Evolutionary conservation across 169 alveolate species (phyloP).

Genomic region (Plasmodium vivax): DNA sequence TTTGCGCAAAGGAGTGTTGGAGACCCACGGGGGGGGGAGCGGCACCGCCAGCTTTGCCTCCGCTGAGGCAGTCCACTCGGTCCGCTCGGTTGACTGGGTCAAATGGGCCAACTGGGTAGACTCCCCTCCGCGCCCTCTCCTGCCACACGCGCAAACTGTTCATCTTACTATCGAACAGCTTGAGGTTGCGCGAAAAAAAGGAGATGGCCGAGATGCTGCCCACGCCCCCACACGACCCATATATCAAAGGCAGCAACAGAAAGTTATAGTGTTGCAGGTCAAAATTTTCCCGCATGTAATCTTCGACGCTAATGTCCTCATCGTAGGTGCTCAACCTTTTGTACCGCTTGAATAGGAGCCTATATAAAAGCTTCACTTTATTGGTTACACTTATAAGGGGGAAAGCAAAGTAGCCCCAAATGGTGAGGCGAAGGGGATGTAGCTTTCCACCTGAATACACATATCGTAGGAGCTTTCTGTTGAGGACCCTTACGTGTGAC

Average conservation of each 20-base stretch:
- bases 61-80: not conserved
- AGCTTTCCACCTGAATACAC: not conserved
- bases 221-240: constrained; percentile 55
- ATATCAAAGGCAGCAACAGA: constrained; percentile 30
- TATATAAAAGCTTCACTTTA: constrained; percentile 46
- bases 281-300: constrained; percentile 45
- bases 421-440: constrained; percentile 12
- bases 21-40: not conserved
- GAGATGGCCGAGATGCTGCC: constrained; percentile 51
- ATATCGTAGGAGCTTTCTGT: not conserved
- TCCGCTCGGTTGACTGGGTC: not conserved
- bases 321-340: constrained; percentile 7
- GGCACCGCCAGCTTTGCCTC: not conserved
- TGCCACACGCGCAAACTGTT: constrained; percentile 17
- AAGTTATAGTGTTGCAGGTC: constrained; percentile 29
- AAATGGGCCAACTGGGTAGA: not conserved
- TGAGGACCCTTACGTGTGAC: not conserved
- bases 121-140: not conserved
- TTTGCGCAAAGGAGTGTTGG: not conserved
- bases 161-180: not conserved
- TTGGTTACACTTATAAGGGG: constrained; percentile 19
- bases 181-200: constrained; percentile 47
- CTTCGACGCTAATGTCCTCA: constrained; percentile 20
- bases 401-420: constrained; percentile 21
- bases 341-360: constrained; percentile 13